phyloP scores from a whole-genome alignment of 2,329 filamentous ascomycete species.

The Cryphonectria radicalis region DNA sequence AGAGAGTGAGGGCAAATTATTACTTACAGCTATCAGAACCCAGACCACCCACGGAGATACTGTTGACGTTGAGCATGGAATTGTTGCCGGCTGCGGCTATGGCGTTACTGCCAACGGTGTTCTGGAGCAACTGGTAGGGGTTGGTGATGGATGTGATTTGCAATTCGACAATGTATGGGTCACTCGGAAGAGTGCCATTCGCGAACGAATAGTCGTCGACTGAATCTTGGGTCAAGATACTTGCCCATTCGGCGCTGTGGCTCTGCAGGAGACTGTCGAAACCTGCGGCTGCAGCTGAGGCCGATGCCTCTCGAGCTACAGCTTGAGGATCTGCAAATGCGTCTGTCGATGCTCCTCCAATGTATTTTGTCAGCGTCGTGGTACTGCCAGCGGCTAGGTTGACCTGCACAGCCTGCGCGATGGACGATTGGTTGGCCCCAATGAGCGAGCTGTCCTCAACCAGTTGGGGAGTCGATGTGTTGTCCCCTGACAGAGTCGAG shows the following conservation, averaged over 20 bases:
- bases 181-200: constrained; percentile 60
- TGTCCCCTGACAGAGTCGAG: constrained; percentile 46
- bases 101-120: constrained; percentile 45
- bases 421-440: constrained; percentile 63
- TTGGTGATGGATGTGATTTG: constrained; percentile 59
- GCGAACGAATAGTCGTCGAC: constrained; percentile 65
- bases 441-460: constrained; percentile 53
- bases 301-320: constrained; percentile 59
- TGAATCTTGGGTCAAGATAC: constrained; percentile 61
- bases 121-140: constrained; percentile 60
- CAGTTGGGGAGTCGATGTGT: constrained; percentile 46
- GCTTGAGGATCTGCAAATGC: constrained; percentile 63
- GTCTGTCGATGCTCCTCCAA: constrained; percentile 71
- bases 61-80: constrained; percentile 26
- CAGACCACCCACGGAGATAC: constrained; percentile 40
- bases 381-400: constrained; percentile 56
- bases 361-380: constrained; percentile 65
- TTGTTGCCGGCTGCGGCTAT: constrained; percentile 50
- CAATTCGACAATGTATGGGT: constrained; percentile 59
- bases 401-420: constrained; percentile 64
- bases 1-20: neutral
- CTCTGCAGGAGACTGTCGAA: constrained; percentile 58
- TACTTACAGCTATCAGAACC: constrained; percentile 25
- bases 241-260: constrained; percentile 66
- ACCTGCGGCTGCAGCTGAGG: constrained; percentile 50